Evolutionary conservation across 1,139 yeast genomes (phyloP).

Genomic region (Nadsonia starkeyi-henricii): DNA sequence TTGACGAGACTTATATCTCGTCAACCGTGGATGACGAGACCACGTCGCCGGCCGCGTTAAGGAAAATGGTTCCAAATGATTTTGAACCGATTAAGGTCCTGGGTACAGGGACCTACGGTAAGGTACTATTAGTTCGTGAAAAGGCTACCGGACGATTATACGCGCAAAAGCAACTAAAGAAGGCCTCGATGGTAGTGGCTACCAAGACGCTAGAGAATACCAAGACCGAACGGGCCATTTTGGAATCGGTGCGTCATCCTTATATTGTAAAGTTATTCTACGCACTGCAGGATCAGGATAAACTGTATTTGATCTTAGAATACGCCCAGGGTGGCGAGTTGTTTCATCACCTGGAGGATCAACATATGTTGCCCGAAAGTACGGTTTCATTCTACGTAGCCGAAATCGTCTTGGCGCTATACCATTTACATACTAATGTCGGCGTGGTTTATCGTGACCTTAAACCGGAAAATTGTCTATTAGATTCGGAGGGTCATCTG

Average conservation of each 20-base stretch:
- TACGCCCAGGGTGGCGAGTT: conserved; percentile 91
- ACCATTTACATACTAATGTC: conserved; percentile 63
- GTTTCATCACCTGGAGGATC: conserved; percentile 70
- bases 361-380: conserved; percentile 71
- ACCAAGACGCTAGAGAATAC: conserved; percentile 43
- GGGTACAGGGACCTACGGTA: conserved; percentile 91
- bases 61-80: conserved; percentile 33
- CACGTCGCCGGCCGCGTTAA: conserved; percentile 7
- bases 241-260: conserved; percentile 64
- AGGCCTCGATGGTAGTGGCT: conserved; percentile 53
- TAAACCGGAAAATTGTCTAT: conserved; percentile 85
- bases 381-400: conserved; percentile 75
- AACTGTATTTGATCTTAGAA: conserved; percentile 67
- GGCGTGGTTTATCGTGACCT: conserved; percentile 86
- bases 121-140: conserved; percentile 68
- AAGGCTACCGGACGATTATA: conserved; percentile 49
- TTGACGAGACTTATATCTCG: conserved; percentile 25
- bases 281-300: conserved; percentile 76
- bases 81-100: conserved; percentile 66
- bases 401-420: conserved; percentile 69
- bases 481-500: conserved; percentile 65
- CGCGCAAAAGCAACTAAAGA: conserved; percentile 81
- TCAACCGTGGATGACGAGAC: conserved; percentile 11
- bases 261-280: conserved; percentile 79
- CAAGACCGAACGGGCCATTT: conserved; percentile 55